Conservation (phyloP, 2,329 filamentous ascomycete species). For the Colletotrichum tropicale region DNA sequence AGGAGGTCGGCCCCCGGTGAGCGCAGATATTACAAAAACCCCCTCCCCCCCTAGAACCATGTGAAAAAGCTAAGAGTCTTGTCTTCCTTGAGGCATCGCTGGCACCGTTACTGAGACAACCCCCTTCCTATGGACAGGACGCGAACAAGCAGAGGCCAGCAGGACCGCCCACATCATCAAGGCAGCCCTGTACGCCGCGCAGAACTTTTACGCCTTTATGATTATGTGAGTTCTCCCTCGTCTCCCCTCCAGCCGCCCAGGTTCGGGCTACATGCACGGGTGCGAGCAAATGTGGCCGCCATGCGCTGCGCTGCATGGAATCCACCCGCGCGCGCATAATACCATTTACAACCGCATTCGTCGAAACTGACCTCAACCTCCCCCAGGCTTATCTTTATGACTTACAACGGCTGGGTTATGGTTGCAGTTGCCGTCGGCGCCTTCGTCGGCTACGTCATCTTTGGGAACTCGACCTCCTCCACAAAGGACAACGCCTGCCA, state of each 20-base stretch:
- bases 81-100: constrained; percentile 26
- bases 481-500: constrained; percentile 93
- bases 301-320: neutral
- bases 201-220: constrained; percentile 99
- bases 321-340: neutral
- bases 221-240: constrained; percentile 79
- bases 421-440: constrained; percentile 86
- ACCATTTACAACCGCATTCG: neutral
- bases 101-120: constrained; percentile 65
- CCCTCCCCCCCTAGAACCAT: neutral
- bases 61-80: constrained; percentile 24
- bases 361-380: neutral
- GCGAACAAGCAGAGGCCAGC: constrained; percentile 65
- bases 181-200: constrained; percentile 83
- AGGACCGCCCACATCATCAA: constrained; percentile 79
- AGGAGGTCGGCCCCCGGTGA: constrained; percentile 8
- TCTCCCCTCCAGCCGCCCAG: no score
- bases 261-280: neutral
- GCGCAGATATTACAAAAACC: constrained; percentile 3
- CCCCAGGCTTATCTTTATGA: constrained; percentile 95
- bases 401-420: constrained; percentile 99
- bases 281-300: neutral
- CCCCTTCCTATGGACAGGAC: constrained; percentile 74
- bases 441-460: constrained; percentile 85
- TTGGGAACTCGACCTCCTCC: constrained; percentile 72